Conservation (phyloP, 225 moss, liverwort and hornwort genomes). For the Anthoceros angustus region DNA sequence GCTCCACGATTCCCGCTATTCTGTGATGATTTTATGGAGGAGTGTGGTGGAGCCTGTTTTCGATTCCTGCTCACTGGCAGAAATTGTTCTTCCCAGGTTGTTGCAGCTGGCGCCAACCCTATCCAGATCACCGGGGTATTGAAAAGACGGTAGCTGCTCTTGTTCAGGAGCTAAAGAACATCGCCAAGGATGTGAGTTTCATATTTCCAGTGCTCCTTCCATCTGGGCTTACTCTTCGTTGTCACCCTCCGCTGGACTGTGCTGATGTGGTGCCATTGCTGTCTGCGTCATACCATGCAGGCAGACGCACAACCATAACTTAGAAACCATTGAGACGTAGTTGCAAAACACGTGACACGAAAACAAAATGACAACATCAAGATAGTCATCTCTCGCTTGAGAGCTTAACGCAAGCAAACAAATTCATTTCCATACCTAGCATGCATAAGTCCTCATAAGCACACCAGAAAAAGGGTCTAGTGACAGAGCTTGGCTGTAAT, state of each 20-base stretch:
- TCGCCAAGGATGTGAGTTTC: conserved; percentile 62
- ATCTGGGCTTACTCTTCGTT: not conserved
- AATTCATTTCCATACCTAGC: conserved; percentile 24
- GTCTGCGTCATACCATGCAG: no score
- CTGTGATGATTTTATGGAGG: not conserved
- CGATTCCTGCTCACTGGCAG: not conserved
- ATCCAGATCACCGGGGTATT: conserved; percentile 92
- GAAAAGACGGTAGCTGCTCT: conserved; percentile 69
- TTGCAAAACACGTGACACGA: not conserved
- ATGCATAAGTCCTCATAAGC: conserved; percentile 87
- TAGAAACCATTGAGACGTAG: not conserved
- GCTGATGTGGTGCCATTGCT: not conserved
- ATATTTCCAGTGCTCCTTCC: no score
- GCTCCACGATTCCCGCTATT: no score
- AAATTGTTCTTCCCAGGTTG: conserved; percentile 43
- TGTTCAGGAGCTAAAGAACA: conserved; percentile 59
- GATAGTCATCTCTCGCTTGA: no score
- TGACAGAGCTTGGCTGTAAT: conserved; percentile 66
- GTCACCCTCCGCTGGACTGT: not conserved
- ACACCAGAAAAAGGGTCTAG: conserved; percentile 85
- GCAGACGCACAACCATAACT: not conserved
- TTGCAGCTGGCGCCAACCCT: conserved; percentile 94
- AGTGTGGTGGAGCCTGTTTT: not conserved
- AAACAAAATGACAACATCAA: not conserved
- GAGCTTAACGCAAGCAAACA: not conserved